A percentile compares a stretch with the other conserved stretches of the same genome.
Evolutionary conservation across 164 flowering plant species (phyloP).

Genomic region (Vitis amurensis): DNA sequence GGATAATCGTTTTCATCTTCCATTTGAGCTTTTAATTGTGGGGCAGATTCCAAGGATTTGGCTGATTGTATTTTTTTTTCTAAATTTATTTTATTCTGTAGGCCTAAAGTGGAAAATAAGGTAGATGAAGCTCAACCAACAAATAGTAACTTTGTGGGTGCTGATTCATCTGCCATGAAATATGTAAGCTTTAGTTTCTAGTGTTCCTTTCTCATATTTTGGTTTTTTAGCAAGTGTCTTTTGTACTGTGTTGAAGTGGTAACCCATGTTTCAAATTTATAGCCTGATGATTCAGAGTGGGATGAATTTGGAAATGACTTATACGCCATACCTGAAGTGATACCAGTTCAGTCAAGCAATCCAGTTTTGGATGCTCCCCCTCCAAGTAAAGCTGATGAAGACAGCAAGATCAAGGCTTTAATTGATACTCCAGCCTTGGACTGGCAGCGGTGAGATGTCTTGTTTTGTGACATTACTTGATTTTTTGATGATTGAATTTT

Average conservation of each 20-base stretch:
- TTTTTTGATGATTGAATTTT: background rate
- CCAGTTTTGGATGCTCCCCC: constrained; percentile 57
- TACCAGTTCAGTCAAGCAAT: constrained; percentile 47
- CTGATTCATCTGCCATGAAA: constrained; percentile 51
- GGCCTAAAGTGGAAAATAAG: constrained; percentile 55
- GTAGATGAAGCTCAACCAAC: constrained; percentile 45
- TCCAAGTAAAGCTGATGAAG: constrained; percentile 80
- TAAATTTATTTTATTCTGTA: constrained; percentile 36
- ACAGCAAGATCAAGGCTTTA: constrained; percentile 86
- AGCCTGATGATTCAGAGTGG: constrained; percentile 87
- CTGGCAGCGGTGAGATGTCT: constrained; percentile 77
- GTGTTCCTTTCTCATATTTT: background rate
- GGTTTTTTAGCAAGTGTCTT: background rate
- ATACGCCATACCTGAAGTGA: constrained; percentile 76
- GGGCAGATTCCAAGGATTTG: background rate
- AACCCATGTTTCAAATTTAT: constrained; percentile 10
- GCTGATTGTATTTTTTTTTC: background rate
- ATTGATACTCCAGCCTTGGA: constrained; percentile 81
- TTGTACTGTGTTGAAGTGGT: background rate
- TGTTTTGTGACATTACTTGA: background rate
- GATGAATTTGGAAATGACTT: constrained; percentile 94
- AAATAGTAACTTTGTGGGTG: constrained; percentile 39
- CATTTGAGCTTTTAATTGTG: background rate
- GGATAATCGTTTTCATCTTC: background rate
- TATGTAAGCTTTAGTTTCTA: constrained; percentile 47